Evolutionary conservation across 2,329 filamentous ascomycete species (phyloP).

Genomic region (Chaetomiaceae sp.): DNA sequence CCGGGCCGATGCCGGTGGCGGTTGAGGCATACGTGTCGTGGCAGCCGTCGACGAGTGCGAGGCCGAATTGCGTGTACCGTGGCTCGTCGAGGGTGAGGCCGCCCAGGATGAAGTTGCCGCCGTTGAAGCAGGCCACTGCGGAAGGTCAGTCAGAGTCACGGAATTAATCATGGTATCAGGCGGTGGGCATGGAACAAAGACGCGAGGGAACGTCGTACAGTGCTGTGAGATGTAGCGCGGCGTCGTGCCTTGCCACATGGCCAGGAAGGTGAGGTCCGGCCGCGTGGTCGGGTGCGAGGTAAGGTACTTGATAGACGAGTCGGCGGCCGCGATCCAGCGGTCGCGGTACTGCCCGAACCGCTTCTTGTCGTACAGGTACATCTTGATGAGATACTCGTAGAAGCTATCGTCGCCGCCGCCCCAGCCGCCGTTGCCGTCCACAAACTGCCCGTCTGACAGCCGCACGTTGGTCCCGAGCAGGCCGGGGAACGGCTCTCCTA

Average conservation of each 20-base stretch:
- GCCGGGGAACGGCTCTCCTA: constrained; percentile 67
- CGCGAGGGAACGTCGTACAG: constrained; percentile 30
- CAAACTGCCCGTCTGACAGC: constrained; percentile 59
- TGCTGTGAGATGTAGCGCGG: constrained; percentile 44
- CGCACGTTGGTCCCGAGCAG: constrained; percentile 64
- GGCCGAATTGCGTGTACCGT: constrained; percentile 67
- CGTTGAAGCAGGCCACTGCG: constrained; percentile 71
- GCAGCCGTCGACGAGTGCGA: constrained; percentile 65
- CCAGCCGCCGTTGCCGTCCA: constrained; percentile 67
- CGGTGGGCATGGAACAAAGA: background rate
- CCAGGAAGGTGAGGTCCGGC: constrained; percentile 67
- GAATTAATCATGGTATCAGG: constrained; percentile 17
- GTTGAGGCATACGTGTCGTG: constrained; percentile 66
- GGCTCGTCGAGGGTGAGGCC: constrained; percentile 61
- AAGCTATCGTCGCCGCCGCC: constrained; percentile 70
- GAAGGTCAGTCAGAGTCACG: too few relatives aligned
- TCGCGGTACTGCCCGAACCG: constrained; percentile 62
- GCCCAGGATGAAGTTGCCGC: constrained; percentile 78
- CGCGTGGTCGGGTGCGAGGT: constrained; percentile 59
- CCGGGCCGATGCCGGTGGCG: constrained; percentile 69
- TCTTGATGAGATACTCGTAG: constrained; percentile 89
- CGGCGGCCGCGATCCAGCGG: constrained; percentile 67
- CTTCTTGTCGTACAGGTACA: constrained; percentile 70
- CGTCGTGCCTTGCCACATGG: constrained; percentile 44
- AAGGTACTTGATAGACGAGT: constrained; percentile 68